These are phyloP conservation scores for Colletotrichum sp. DNA, from an alignment of 2,329 filamentous ascomycete genomes.

Conservation along the genomic window DNA sequence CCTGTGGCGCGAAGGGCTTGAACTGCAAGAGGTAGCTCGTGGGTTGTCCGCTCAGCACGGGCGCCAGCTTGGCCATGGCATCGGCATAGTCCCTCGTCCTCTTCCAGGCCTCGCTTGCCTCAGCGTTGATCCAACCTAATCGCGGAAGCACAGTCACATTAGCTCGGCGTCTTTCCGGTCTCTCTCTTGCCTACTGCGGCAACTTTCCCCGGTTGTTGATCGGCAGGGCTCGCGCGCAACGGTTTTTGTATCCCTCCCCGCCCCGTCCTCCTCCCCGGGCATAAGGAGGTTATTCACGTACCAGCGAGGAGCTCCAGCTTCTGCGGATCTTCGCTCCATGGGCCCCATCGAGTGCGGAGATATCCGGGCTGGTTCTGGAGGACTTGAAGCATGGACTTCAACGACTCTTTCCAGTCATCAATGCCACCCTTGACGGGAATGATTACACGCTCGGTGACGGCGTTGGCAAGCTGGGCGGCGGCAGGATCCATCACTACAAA, in stretches of 20 bases:
- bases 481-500: constrained; percentile 13
- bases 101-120: constrained; percentile 26
- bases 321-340: constrained; percentile 28
- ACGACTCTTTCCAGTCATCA: constrained; percentile 30
- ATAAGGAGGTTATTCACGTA: not conserved
- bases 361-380: constrained; percentile 30
- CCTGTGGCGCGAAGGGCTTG: constrained; percentile 29
- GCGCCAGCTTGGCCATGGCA: constrained; percentile 22
- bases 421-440: constrained; percentile 28
- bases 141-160: not conserved
- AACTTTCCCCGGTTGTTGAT: not conserved
- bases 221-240: not conserved
- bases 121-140: constrained; percentile 27
- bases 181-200: not conserved
- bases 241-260: not conserved
- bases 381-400: constrained; percentile 30
- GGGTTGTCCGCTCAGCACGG: constrained; percentile 26
- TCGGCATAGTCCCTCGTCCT: constrained; percentile 20
- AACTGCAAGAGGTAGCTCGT: constrained; percentile 27
- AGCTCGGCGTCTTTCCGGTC: not conserved
- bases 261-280: not conserved
- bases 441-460: constrained; percentile 23
- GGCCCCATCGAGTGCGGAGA: constrained; percentile 33
- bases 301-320: constrained; percentile 31
- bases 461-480: constrained; percentile 15